Evolutionary conservation across 257 asterid genomes (phyloP), one percentile per base, ranked within the genome.

Genomic region (Solanum infundibuliforme): DNA sequence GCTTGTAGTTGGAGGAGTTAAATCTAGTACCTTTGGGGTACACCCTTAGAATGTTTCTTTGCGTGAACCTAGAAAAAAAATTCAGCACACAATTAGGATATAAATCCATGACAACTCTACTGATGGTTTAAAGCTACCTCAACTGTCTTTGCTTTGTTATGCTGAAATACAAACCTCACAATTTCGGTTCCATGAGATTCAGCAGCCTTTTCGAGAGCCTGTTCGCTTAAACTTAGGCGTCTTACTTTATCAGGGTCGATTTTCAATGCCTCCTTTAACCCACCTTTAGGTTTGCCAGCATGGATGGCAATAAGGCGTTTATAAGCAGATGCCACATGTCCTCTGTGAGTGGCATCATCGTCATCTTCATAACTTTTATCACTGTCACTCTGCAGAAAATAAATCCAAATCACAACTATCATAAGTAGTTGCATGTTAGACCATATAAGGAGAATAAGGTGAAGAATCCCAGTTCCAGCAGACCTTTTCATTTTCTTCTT

Each of bases 211-310:
- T 95, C 98, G 88, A 96, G 94, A 82, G 94, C 94, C 90, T 93
- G 98, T 91, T 96, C 99, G 36, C 98, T 96, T 93, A 96, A 92
- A 93, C 99, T 96, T 82, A 96, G 95, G 74, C 99, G 98, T 87
- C 98, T 93, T 87, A 95, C 98, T 92, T 93, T 94, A 86, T 89
- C 88, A 87, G 94, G 93, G 23, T 96, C 96, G 5, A 93, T 93
- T 90, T 86, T 93, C 89, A 96, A 89, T 91, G 95, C 96, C 43
- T 93, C 98, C 72, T 43, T 31, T 92, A 96, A 87, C 71, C 96
- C 98, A 8, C 98, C 97, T 91, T 95, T 94, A 35, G 95, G 96
- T 88, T 96, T 96, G 38, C 98, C 98, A 68, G 98, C 98, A 89
- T 93, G 98, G 89, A 96, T 95, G 86, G 98, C 98, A 89, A 96